Conservation (phyloP, 2,329 filamentous ascomycete species). For the Colletotrichum spinosum region DNA sequence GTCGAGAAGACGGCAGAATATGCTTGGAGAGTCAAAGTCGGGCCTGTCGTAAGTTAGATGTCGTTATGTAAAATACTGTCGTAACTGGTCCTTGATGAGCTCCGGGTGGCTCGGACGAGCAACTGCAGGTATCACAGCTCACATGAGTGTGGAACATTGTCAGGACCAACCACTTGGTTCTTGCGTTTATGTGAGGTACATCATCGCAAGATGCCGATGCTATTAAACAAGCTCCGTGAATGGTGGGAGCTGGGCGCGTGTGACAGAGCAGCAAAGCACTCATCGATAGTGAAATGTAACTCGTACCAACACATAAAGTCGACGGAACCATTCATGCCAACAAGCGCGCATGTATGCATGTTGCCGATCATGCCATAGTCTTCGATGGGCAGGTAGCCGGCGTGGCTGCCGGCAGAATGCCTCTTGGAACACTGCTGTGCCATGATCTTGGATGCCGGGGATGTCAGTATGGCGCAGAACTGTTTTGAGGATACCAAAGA, state of each 20-base stretch:
- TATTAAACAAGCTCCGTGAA: too few relatives aligned
- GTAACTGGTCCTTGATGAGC: not conserved
- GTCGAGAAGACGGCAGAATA: slow-evolving; percentile 81
- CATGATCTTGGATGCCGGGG: slow-evolving; percentile 42
- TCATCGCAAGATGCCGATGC: too few relatives aligned
- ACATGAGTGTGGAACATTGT: not conserved
- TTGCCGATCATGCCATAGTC: slow-evolving; percentile 86
- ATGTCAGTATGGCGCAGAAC: slow-evolving; percentile 1
- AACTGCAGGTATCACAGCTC: too few relatives aligned
- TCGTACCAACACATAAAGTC: slow-evolving; percentile 82
- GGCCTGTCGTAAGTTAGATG: slow-evolving; percentile 61
- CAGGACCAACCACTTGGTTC: not conserved
- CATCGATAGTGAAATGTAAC: not conserved
- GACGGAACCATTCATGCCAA: slow-evolving; percentile 78
- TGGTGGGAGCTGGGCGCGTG: not conserved
- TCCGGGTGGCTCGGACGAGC: not conserved
- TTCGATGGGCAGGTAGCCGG: slow-evolving; percentile 73
- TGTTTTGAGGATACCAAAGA: not conserved
- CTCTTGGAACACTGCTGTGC: slow-evolving; percentile 47
- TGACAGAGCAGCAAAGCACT: not conserved
- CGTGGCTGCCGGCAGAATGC: slow-evolving; percentile 46
- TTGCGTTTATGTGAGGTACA: too few relatives aligned
- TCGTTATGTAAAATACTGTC: not conserved
- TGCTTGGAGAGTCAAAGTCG: slow-evolving; percentile 80
- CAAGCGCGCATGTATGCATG: slow-evolving; percentile 82